A percentile compares a stretch with the other conserved stretches of the same genome.
These are phyloP conservation scores for Penicillium sp. DNA, from an alignment of 2,329 filamentous ascomycete species.

Conservation along the genomic window DNA sequence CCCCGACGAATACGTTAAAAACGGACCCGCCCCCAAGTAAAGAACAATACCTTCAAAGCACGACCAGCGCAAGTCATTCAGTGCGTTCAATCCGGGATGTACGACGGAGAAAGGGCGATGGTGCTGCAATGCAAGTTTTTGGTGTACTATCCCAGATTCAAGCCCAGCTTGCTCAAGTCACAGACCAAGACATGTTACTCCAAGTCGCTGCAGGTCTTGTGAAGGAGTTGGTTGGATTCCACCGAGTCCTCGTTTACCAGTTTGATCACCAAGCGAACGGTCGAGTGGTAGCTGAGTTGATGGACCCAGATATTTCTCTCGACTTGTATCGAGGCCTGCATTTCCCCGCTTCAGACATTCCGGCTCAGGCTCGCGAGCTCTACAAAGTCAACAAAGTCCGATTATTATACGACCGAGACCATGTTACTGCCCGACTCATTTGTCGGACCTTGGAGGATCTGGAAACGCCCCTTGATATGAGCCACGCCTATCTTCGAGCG, in stretches of 20 bases:
- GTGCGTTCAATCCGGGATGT: constrained; percentile 57
- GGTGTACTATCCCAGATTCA: background rate
- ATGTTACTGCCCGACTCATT: constrained; percentile 76
- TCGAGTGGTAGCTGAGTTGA: constrained; percentile 81
- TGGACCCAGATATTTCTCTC: constrained; percentile 75
- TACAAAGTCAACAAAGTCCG: constrained; percentile 90
- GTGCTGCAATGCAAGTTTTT: constrained; percentile 79
- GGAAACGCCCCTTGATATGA: constrained; percentile 75
- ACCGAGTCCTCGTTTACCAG: constrained; percentile 90
- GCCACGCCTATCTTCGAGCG: constrained; percentile 78
- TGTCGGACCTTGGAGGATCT: constrained; percentile 69
- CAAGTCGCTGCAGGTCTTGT: constrained; percentile 62
- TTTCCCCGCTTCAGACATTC: constrained; percentile 83
- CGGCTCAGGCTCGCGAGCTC: constrained; percentile 83
- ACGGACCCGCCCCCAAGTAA: background rate
- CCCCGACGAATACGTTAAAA: background rate
- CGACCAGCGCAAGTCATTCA: background rate
- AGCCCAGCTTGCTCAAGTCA: background rate
- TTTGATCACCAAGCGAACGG: constrained; percentile 83
- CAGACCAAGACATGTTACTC: background rate
- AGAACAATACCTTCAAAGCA: background rate
- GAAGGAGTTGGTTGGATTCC: constrained; percentile 87
- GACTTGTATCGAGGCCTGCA: constrained; percentile 86
- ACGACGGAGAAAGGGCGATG: constrained; percentile 57
- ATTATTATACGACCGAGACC: constrained; percentile 80